phyloP scores from a whole-genome alignment of 208 protist species.

The Kentomonas sorsogonicus region DNA sequence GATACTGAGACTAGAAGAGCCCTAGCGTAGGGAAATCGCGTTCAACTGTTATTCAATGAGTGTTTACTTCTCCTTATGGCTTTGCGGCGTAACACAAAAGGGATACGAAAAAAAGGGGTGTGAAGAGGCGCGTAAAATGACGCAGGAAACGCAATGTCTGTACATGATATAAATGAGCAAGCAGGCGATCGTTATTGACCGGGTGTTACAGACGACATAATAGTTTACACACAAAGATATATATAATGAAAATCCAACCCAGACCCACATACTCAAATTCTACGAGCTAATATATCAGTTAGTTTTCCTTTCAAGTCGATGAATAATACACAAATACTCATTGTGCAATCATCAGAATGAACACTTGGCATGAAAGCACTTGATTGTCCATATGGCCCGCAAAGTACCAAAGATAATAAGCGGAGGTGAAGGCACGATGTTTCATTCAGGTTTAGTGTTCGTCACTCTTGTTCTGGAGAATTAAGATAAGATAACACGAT shows the following conservation, averaged over 20 bases:
- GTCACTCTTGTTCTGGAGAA: neutral
- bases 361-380: neutral
- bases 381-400: neutral
- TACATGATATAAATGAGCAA: neutral
- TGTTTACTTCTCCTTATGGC: too few species aligned
- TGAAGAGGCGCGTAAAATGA: neutral
- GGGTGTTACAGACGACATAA: too few species aligned
- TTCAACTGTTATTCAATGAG: too few species aligned
- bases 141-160: neutral
- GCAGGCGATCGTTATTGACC: too few species aligned
- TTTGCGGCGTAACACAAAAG: slow-evolving; percentile 2
- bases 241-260: neutral
- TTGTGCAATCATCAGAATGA: neutral
- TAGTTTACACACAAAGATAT: neutral
- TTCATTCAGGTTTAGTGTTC: neutral
- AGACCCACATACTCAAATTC: neutral
- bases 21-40: too few species aligned
- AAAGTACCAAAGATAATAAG: slow-evolving; percentile 24
- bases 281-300: neutral
- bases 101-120: neutral
- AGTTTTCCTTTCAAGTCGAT: neutral
- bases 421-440: slow-evolving; percentile 5
- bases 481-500: slow-evolving; percentile 4
- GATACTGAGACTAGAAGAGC: too few species aligned
- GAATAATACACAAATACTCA: slow-evolving; percentile 4